Percentiles rank a stretch among this genome's conserved stretches.
phyloP scores from a whole-genome alignment of 768 basidiomycete species.

The Cubamyces sp. region DNA sequence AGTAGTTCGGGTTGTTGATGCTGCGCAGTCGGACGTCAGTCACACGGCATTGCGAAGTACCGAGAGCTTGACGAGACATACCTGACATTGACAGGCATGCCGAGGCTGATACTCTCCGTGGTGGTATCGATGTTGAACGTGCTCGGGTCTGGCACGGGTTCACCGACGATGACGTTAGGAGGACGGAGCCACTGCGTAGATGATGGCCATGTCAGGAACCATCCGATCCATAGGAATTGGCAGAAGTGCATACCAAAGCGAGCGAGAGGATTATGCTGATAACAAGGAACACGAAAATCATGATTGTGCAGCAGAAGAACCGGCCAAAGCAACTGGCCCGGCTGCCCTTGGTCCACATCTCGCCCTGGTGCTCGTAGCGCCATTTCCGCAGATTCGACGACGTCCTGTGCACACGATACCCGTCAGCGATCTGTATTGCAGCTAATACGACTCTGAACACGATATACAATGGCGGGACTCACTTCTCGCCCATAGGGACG shows the following conservation, averaged over 20 bases:
- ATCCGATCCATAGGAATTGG: background rate
- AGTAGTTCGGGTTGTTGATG: constrained; percentile 83
- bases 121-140: constrained; percentile 41
- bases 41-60: background rate
- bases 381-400: constrained; percentile 31
- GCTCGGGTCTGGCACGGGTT: constrained; percentile 40
- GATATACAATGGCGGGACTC: background rate
- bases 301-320: constrained; percentile 76
- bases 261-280: constrained; percentile 68
- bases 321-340: constrained; percentile 63
- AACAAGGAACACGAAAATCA: constrained; percentile 66
- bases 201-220: background rate
- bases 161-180: constrained; percentile 64
- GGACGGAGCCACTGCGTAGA: constrained; percentile 71
- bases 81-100: constrained; percentile 70
- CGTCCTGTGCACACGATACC: constrained; percentile 20
- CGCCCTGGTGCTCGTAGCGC: constrained; percentile 60
- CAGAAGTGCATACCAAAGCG: constrained; percentile 55
- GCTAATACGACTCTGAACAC: background rate
- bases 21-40: constrained; percentile 42
- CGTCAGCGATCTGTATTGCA: background rate
- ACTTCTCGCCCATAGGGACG: constrained; percentile 30
- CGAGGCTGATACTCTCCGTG: constrained; percentile 48
- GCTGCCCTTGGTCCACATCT: constrained; percentile 73
- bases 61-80: constrained; percentile 38